Base-by-base conservation (phyloP, 129 eudicot species). In the Centella asiatica region DNA sequence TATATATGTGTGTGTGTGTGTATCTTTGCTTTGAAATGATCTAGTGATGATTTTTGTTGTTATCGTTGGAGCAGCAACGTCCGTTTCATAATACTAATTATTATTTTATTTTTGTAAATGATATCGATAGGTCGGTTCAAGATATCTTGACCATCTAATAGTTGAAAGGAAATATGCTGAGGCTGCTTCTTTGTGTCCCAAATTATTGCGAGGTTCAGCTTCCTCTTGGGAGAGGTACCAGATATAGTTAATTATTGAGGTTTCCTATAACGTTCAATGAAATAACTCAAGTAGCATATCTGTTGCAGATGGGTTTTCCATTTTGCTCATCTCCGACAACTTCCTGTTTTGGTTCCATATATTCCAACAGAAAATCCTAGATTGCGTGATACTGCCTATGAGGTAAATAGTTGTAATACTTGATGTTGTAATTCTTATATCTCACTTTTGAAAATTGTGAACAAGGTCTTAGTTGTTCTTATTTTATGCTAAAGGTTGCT, bases 261-360 rank as follows among this genome's bases (percentile, higher is more conserved):
- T 26, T 17, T 7, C 11, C 6, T 64, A 19, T 64, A 62, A 19
- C 20, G 5, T 27, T n/a, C 33, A 2, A 24, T 67, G 53, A 36
- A 36, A 48, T 48, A 80, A 45, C 39, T 48, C 29, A 53, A 59
- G 32, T 61, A 12, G 25, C 46, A 63, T 78, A 36, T 33, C 36
- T 56, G 36, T 64, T 33, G 46, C 77, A 92, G 99, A 75, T 92
- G 99, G 99, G 88, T 87, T 81, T 84, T 92, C 83, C 99, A 83
- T 74, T 92, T 92, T 71, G 96, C 99, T 71, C 99, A 92, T 74
- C 99, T 92, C 32, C 94, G 90, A 37, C 99, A 92, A 72, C 99
- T 92, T 50, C 96, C 95, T 32, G 96, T 84, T 60, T 69, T 92
- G 67, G 96, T 87, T 57, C 95, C 95, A 18, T 92, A 87, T 66